These are phyloP conservation scores for Echium plantagineum DNA, from an alignment of 257 asterid species.

Conservation along the genomic window DNA sequence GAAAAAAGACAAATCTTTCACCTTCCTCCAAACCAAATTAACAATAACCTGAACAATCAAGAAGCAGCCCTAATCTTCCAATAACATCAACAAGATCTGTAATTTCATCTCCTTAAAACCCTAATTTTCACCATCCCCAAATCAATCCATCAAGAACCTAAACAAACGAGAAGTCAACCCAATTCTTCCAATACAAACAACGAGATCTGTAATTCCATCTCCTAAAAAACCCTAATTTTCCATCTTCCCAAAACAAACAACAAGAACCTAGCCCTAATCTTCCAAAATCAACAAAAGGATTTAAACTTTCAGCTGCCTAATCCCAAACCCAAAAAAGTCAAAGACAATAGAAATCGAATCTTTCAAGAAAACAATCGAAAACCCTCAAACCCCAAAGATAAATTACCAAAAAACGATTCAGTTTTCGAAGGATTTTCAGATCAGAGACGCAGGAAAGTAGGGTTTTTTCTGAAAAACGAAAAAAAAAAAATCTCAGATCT, in stretches of 20 bases:
- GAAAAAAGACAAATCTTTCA: constrained; percentile 19
- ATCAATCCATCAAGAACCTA: not conserved
- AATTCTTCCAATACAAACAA: not conserved
- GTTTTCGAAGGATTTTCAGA: not conserved
- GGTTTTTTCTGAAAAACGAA: not conserved
- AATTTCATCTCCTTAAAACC: too few relatives aligned
- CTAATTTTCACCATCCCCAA: too few relatives aligned
- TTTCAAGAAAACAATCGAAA: not conserved
- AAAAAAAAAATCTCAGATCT: not conserved
- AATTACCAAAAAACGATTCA: not conserved
- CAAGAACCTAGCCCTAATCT: not conserved
- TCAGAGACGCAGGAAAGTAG: not conserved
- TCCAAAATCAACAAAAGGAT: not conserved
- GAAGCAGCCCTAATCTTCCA: too few relatives aligned
- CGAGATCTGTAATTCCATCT: not conserved
- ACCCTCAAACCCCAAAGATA: not conserved
- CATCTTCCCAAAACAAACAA: not conserved
- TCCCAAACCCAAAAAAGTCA: not conserved
- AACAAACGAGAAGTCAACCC: constrained; percentile 10
- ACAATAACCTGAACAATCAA: constrained; percentile 3
- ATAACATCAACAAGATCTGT: too few relatives aligned
- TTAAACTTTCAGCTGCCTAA: not conserved
- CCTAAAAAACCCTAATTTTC: constrained; percentile 1
- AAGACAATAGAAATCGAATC: not conserved
- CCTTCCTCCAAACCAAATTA: constrained; percentile 8